Evolutionary conservation across 345 rosid species (phyloP).

Genomic region (Cardamine occulta): DNA sequence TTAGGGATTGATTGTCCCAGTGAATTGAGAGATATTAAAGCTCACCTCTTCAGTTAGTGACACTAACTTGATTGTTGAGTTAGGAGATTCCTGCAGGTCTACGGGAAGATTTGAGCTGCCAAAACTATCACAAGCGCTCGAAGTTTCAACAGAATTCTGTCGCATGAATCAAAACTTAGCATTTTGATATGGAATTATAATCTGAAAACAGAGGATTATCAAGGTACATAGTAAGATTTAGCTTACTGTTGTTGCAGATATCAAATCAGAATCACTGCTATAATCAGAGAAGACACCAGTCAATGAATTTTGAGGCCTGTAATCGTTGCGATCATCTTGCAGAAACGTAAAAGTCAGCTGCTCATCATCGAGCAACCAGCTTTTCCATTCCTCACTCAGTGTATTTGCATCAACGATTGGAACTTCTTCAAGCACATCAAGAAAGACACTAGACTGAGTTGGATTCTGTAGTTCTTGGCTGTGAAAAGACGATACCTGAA

Average conservation of each 20-base stretch:
- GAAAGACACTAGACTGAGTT: background rate
- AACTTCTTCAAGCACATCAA: background rate
- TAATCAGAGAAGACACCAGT: slow-evolving; percentile 7
- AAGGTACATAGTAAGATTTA: background rate
- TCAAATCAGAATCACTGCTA: slow-evolving; percentile 15
- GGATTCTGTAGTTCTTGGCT: slow-evolving; percentile 1
- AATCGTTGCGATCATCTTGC: slow-evolving; percentile 21
- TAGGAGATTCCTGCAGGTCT: background rate
- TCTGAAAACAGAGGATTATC: slow-evolving; percentile 11
- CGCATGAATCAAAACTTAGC: background rate
- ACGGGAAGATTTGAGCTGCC: slow-evolving; percentile 13
- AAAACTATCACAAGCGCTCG: slow-evolving; percentile 30
- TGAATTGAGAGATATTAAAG: background rate
- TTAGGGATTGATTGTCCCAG: background rate
- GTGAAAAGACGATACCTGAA: background rate
- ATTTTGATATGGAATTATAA: background rate
- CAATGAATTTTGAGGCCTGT: slow-evolving; percentile 21
- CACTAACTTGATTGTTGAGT: slow-evolving; percentile 2
- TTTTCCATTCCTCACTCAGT: background rate
- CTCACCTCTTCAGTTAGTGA: slow-evolving; percentile 10
- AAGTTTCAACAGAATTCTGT: slow-evolving; percentile 22
- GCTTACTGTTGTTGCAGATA: slow-evolving; percentile 33
- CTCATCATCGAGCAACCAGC: background rate
- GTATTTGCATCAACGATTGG: background rate
- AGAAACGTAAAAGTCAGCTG: background rate